phyloP scores from a whole-genome alignment of 257 asterid genomes.

The Anisodus tanguticus region DNA sequence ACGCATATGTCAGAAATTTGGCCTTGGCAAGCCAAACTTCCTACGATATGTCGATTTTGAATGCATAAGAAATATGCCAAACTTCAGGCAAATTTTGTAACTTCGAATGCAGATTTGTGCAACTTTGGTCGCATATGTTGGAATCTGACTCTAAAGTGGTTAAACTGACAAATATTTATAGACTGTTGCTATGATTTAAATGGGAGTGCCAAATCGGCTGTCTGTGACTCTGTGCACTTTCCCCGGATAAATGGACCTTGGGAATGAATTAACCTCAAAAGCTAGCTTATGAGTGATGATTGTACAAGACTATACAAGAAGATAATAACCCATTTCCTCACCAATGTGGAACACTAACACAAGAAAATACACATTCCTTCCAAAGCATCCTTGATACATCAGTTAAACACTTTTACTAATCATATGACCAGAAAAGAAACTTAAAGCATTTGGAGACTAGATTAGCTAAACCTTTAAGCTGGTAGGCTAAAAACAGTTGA shows the following conservation, averaged over 20 bases:
- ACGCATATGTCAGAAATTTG: too few relatives aligned
- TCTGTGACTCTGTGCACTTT: background rate
- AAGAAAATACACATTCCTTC: background rate
- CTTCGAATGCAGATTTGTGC: background rate
- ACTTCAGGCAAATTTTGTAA: background rate
- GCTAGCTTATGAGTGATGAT: background rate
- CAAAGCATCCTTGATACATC: background rate
- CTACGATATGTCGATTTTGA: background rate
- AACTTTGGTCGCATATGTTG: background rate
- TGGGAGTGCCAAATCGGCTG: background rate
- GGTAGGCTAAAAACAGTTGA: conserved; percentile 1
- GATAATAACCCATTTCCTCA: background rate
- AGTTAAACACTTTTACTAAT: background rate
- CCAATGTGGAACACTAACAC: background rate
- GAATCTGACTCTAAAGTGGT: background rate
- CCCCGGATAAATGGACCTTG: background rate
- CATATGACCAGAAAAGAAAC: conserved; percentile 8
- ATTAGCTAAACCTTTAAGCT: conserved; percentile 22
- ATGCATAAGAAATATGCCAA: background rate
- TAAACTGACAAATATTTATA: background rate
- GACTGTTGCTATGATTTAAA: background rate
- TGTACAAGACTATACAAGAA: background rate
- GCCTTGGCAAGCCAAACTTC: too few relatives aligned
- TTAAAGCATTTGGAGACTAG: background rate
- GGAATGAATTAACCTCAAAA: background rate